Conservation (phyloP, 495 filamentous ascomycete species). For the Ramalina peruviana region DNA sequence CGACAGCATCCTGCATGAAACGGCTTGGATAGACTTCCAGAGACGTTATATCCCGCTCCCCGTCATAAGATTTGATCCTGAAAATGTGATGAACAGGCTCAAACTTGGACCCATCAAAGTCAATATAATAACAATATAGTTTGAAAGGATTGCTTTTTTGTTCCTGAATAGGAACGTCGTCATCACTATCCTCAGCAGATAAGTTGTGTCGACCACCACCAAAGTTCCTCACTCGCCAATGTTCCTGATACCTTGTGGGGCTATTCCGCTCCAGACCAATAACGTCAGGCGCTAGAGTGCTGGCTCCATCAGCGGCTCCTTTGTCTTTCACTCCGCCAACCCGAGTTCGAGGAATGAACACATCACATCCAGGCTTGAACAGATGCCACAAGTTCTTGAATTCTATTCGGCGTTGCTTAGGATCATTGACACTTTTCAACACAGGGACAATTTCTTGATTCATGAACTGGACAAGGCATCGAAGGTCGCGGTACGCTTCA, state of each 20-base stretch:
- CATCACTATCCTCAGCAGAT: slow-evolving; percentile 3
- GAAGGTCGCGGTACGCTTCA: slow-evolving; percentile 14
- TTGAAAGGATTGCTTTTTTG: slow-evolving; percentile 10
- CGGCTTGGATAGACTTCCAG: background rate
- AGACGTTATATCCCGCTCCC: background rate
- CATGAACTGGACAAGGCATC: slow-evolving; percentile 19
- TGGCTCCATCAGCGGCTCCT: no score
- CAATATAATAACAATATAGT: slow-evolving; percentile 23
- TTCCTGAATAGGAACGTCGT: background rate
- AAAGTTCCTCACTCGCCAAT: background rate
- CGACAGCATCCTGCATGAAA: background rate
- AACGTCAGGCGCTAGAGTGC: background rate
- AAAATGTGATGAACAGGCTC: slow-evolving; percentile 1
- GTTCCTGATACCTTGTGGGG: background rate
- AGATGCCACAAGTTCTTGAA: slow-evolving; percentile 28
- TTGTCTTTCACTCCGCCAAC: no score
- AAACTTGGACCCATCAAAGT: slow-evolving; percentile 24
- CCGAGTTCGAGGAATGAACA: slow-evolving; percentile 2
- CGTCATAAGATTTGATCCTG: background rate
- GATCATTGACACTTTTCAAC: slow-evolving; percentile 10
- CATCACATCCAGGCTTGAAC: slow-evolving; percentile 23
- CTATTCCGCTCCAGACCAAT: background rate
- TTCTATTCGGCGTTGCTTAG: slow-evolving; percentile 4
- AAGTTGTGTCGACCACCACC: slow-evolving; percentile 12
- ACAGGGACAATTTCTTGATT: slow-evolving; percentile 14